phyloP scores from a whole-genome alignment of 2,329 filamentous ascomycete genomes.

The Fusarium avenaceum region DNA sequence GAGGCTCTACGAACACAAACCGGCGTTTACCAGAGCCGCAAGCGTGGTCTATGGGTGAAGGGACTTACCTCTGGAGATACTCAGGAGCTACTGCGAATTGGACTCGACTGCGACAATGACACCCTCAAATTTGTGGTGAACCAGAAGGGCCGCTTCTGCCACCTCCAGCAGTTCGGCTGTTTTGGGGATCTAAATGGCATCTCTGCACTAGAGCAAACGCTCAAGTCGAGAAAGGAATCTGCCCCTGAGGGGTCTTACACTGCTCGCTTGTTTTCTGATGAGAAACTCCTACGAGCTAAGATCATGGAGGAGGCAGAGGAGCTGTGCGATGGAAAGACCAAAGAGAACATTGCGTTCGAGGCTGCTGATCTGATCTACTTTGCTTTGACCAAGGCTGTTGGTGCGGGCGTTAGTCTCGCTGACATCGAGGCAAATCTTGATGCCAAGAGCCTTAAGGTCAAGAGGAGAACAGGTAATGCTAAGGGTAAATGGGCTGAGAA shows the following conservation, averaged over 20 bases:
- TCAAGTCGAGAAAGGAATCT: conserved; percentile 83
- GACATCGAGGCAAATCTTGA: conserved; percentile 95
- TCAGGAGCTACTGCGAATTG: conserved; percentile 87
- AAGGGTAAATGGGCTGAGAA: conserved; percentile 94
- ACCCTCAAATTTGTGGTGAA: conserved; percentile 90
- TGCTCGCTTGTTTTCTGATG: conserved; percentile 89
- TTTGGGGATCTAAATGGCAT: conserved; percentile 89
- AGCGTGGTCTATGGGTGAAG: conserved; percentile 96
- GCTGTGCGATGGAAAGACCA: conserved; percentile 86
- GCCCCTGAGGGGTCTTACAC: conserved; percentile 95
- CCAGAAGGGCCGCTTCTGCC: conserved; percentile 94
- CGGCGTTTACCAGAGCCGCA: conserved; percentile 96
- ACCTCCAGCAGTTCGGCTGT: conserved; percentile 91
- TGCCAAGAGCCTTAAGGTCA: conserved; percentile 94
- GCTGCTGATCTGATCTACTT: conserved; percentile 97
- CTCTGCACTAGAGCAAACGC: conserved; percentile 86
- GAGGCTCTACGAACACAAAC: conserved; percentile 83
- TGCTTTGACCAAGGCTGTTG: conserved; percentile 88
- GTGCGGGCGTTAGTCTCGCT: conserved; percentile 84
- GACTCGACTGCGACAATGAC: conserved; percentile 93
- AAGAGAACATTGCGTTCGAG: conserved; percentile 90
- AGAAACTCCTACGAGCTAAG: conserved; percentile 90
- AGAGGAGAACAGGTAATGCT: conserved; percentile 91
- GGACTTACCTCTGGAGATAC: conserved; percentile 94
- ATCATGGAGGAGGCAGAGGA: conserved; percentile 99